A percentile compares a stretch with the other conserved stretches of the same genome.
phyloP scores from a whole-genome alignment of 768 basidiomycete species.

The Hemileccinum rubropunctum region DNA sequence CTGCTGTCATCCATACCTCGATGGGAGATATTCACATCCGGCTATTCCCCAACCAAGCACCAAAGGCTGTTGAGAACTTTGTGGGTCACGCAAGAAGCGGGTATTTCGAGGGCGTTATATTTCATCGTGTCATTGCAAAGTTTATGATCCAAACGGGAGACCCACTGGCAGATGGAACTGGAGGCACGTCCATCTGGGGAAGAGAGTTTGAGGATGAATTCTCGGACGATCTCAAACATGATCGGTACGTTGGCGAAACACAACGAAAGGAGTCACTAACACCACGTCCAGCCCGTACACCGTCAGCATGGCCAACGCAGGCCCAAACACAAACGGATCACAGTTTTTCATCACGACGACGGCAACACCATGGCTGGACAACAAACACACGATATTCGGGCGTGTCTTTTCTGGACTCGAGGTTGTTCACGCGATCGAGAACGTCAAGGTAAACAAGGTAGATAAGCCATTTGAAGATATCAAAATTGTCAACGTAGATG shows the following conservation, averaged over 20 bases:
- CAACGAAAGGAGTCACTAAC: conserved; percentile 1
- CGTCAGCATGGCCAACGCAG: conserved; percentile 93
- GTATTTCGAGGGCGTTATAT: conserved; percentile 90
- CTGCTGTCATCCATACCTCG: conserved; percentile 92
- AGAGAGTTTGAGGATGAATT: conserved; percentile 93
- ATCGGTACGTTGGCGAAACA: conserved; percentile 52
- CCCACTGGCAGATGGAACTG: conserved; percentile 92
- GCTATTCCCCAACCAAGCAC: conserved; percentile 87
- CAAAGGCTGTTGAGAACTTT: conserved; percentile 97
- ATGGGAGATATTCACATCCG: conserved; percentile 90
- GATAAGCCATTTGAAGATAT: conserved; percentile 95
- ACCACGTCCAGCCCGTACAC: conserved; percentile 73
- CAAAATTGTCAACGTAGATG: conserved; percentile 78
- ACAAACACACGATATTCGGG: conserved; percentile 91
- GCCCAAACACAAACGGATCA: conserved; percentile 87
- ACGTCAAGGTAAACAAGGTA: conserved; percentile 76
- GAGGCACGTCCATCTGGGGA: conserved; percentile 89
- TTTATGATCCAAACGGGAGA: conserved; percentile 99
- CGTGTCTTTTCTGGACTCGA: conserved; percentile 85
- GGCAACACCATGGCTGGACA: conserved; percentile 90
- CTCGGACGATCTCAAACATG: conserved; percentile 82
- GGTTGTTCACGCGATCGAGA: conserved; percentile 89
- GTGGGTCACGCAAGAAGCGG: conserved; percentile 86
- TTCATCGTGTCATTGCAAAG: conserved; percentile 97
- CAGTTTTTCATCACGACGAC: conserved; percentile 99